Percentiles rank a stretch among this genome's conserved stretches.
Conservation (phyloP, 1,284 basidiomycete species). For the Tilletia walkeri region DNA sequence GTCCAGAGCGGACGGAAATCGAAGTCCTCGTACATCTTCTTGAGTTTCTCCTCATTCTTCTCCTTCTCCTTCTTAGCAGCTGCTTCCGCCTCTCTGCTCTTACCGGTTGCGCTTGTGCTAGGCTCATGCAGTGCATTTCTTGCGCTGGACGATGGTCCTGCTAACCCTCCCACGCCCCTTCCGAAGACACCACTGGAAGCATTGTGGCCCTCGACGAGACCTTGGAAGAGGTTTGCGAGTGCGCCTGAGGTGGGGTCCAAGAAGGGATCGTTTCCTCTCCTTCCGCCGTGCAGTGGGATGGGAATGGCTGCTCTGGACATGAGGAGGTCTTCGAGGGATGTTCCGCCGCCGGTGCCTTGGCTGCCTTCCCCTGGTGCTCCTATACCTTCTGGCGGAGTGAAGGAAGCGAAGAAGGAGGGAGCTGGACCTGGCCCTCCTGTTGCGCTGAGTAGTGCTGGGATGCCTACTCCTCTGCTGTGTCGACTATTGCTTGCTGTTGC, state of each 20-base stretch:
- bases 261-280: neutral
- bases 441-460: neutral
- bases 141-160: neutral
- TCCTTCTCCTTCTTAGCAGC: constrained; percentile 59
- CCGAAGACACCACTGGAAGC: too few species aligned
- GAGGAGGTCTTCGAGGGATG: too few species aligned
- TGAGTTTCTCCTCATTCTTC: constrained; percentile 56
- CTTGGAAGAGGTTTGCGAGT: neutral
- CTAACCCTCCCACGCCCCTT: neutral
- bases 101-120: neutral
- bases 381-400: too few species aligned
- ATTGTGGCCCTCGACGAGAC: neutral
- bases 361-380: too few species aligned
- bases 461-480: neutral
- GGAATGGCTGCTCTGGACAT: too few species aligned
- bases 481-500: neutral
- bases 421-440: neutral
- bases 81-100: constrained; percentile 7
- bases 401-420: neutral
- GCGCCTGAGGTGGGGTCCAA: neutral
- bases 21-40: constrained; percentile 51
- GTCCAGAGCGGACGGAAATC: constrained; percentile 49
- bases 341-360: neutral
- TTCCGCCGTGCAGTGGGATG: neutral
- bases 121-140: neutral